Evolutionary conservation across 768 basidiomycete genomes (phyloP).

Genomic region (Lactifluus pinguis): DNA sequence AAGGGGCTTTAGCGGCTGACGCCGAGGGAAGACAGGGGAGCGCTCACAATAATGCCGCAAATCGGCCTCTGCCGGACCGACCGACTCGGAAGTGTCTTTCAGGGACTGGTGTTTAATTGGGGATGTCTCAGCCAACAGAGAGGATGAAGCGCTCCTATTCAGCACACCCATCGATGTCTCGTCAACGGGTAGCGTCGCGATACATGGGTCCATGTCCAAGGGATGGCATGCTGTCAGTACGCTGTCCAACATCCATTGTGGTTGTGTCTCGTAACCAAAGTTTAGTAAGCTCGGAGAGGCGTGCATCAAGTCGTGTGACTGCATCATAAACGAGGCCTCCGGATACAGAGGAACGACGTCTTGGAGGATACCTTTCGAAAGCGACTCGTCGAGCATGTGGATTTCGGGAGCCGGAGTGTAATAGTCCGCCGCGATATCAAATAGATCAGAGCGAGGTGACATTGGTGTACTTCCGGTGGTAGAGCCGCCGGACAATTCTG

Average conservation of each 20-base stretch:
- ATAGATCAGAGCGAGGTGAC: constrained; percentile 19
- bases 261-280: constrained; percentile 12
- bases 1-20: not conserved
- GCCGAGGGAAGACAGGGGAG: constrained; percentile 15
- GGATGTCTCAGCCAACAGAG: constrained; percentile 6
- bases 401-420: constrained; percentile 9
- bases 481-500: constrained; percentile 12
- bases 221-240: constrained; percentile 8
- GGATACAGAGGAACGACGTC: constrained; percentile 15
- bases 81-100: not conserved
- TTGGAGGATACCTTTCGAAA: constrained; percentile 15
- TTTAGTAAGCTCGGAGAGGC: constrained; percentile 5
- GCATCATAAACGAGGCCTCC: constrained; percentile 2
- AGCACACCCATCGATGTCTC: not conserved
- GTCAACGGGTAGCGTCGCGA: constrained; percentile 3
- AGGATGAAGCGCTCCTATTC: not conserved
- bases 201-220: constrained; percentile 12
- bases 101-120: constrained; percentile 4
- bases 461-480: constrained; percentile 16
- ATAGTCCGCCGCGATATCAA: constrained; percentile 17
- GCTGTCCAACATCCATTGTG: constrained; percentile 8
- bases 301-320: constrained; percentile 9
- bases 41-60: constrained; percentile 40
- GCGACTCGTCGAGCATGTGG: constrained; percentile 16
- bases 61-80: constrained; percentile 17